Conservation (phyloP, 2,329 filamentous ascomycete genomes). For the Sclerotinia nivalis region DNA sequence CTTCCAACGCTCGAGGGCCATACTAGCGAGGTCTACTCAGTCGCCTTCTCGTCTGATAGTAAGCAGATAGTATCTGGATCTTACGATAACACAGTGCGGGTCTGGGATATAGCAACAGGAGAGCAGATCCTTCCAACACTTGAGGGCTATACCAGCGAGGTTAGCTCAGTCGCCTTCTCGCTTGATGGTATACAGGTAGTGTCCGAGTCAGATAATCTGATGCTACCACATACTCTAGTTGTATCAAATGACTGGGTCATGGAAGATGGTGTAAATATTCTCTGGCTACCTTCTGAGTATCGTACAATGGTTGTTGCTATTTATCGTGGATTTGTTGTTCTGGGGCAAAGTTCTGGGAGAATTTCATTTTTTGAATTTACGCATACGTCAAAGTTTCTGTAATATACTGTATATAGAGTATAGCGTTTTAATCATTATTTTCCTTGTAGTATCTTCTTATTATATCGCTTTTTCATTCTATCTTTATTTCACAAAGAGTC, state of each 20-base stretch:
- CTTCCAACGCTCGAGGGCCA: too few relatives aligned
- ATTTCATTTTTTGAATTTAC: slow-evolving; percentile 13
- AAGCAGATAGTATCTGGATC: too few relatives aligned
- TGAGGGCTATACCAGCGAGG: slow-evolving; percentile 60
- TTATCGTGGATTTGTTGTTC: slow-evolving; percentile 3
- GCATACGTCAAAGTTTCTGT: too few relatives aligned
- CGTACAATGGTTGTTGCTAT: neutral
- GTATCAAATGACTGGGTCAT: slow-evolving; percentile 2
- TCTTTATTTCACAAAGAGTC: too few relatives aligned
- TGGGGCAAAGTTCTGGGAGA: neutral
- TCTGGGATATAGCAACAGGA: slow-evolving; percentile 47
- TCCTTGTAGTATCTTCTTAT: too few relatives aligned
- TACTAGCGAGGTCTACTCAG: too few relatives aligned
- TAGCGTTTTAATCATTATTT: too few relatives aligned
- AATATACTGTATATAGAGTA: too few relatives aligned
- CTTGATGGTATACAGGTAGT: slow-evolving; percentile 23
- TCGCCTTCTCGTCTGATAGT: too few relatives aligned
- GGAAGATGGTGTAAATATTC: slow-evolving; percentile 7
- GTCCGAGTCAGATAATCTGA: slow-evolving; percentile 25
- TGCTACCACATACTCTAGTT: neutral
- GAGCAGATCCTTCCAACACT: slow-evolving; percentile 61
- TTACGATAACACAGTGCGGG: slow-evolving; percentile 56
- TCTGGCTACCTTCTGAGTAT: slow-evolving; percentile 7
- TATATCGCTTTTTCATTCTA: too few relatives aligned
- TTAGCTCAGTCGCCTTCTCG: slow-evolving; percentile 28